phyloP scores from a whole-genome alignment of 331 rosid genomes.

The Saraca asoca region DNA sequence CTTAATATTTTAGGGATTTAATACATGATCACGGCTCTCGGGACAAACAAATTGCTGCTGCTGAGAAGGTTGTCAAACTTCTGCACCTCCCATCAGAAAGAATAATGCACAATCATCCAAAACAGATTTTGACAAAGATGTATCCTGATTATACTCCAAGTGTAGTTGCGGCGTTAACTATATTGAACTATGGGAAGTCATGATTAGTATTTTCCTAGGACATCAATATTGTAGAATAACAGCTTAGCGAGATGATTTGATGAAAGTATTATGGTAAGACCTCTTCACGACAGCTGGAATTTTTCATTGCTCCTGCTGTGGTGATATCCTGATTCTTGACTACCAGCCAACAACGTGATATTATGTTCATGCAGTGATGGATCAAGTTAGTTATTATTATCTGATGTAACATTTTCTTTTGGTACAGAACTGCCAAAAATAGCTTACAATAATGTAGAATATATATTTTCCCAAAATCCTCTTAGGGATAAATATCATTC shows the following conservation, averaged over 20 bases:
- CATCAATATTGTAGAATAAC: background rate
- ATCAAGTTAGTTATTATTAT: background rate
- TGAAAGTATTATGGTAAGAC: background rate
- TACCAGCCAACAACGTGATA: background rate
- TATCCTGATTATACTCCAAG: constrained; percentile 55
- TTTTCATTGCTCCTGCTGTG: background rate
- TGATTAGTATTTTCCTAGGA: background rate
- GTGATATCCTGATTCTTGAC: background rate
- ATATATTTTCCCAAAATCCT: background rate
- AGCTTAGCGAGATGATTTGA: background rate
- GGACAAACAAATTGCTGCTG: constrained; percentile 67
- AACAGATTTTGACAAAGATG: constrained; percentile 27
- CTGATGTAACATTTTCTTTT: constrained; percentile 6
- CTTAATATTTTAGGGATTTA: constrained; percentile 56
- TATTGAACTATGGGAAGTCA: constrained; percentile 50
- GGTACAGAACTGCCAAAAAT: background rate
- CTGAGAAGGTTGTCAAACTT: constrained; percentile 60
- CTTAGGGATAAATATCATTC: background rate
- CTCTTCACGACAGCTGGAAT: background rate
- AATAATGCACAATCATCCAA: constrained; percentile 23
- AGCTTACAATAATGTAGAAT: background rate
- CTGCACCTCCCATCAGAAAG: constrained; percentile 53
- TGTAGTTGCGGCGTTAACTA: constrained; percentile 65
- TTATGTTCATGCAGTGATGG: background rate
- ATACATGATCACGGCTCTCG: constrained; percentile 46